These are phyloP conservation scores for Ophiostoma tasmaniense DNA, from an alignment of 2,329 filamentous ascomycete species.

Conservation along the genomic window DNA sequence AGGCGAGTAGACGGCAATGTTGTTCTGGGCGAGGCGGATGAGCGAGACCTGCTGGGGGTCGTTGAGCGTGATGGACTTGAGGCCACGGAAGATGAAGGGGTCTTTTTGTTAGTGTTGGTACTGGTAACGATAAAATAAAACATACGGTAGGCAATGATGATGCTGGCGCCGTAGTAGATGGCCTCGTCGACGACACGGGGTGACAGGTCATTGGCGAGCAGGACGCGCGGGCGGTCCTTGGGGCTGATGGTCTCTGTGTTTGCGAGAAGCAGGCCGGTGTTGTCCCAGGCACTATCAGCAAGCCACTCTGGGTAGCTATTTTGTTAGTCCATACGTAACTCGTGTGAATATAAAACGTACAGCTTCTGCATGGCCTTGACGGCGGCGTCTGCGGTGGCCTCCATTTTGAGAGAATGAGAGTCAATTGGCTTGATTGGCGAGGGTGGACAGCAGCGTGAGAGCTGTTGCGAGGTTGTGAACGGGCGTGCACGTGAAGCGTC, in stretches of 20 bases:
- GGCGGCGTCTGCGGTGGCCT: not conserved
- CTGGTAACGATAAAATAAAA: not conserved
- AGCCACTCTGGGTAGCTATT: slow-evolving; percentile 77
- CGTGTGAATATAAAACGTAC: not conserved
- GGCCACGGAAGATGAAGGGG: slow-evolving; percentile 88
- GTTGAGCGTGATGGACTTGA: slow-evolving; percentile 77
- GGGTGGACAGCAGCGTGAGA: not conserved
- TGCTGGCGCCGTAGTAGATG: slow-evolving; percentile 62
- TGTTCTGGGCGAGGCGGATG: slow-evolving; percentile 70
- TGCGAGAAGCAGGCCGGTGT: slow-evolving; percentile 71
- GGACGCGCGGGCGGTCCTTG: slow-evolving; percentile 32
- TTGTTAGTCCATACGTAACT: too few relatives aligned
- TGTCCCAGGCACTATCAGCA: slow-evolving; percentile 88
- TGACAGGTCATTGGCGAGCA: slow-evolving; percentile 80
- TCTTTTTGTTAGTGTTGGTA: slow-evolving; percentile 41
- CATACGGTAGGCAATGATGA: slow-evolving; percentile 72
- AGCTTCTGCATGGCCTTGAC: slow-evolving; percentile 1
- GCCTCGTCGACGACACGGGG: slow-evolving; percentile 84
- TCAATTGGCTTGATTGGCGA: not conserved
- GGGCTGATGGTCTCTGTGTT: slow-evolving; percentile 28
- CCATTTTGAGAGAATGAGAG: not conserved
- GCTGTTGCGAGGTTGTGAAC: not conserved
- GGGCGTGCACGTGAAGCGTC: not conserved
- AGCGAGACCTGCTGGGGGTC: slow-evolving; percentile 84
- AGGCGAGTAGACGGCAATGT: slow-evolving; percentile 90